Evolutionary conservation across 2,329 filamentous ascomycete species (phyloP), one percentile per base, ranked within the genome.

Genomic region (Coniochaeta sp.): DNA sequence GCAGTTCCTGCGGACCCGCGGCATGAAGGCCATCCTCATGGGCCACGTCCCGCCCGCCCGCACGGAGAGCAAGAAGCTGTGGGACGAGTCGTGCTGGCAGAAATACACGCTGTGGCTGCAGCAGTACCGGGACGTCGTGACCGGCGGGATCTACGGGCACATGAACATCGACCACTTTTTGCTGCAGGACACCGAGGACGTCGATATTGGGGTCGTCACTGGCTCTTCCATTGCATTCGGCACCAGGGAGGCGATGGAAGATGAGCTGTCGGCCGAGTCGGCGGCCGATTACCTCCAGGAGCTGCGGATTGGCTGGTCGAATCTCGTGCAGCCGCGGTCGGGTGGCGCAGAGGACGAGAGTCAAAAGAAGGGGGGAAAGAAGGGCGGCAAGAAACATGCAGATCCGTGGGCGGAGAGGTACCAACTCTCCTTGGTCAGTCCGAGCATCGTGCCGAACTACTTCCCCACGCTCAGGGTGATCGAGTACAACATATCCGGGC

Each of bases 111-210:
- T 98, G 4, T 98, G 93, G 91, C 77, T 93, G 68, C 84, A 86
- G 66, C 91, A 96, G 72, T 99, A 92, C 73, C 89, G 95, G 36
- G 95, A 99, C 72, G 88, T 99, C 40, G 81, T 99, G 22, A 81
- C 93, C 22, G 86, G 84, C 14, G 86, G 86, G 28, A 70, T 96
- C 6, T 99, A 89, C 69, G 95, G 93, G 1, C 95, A 99, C 72
- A 98, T 99, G 95, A 99, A 99, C 70, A 90, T 97, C 65, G 95
- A 99, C 68, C 95, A 99, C 73, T 99, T 99, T 74, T 83, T 98
- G 69, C 77, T 99, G 17, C 91, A 96, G 67, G 93, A 98, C 71
- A 90, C 87, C 60, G 81, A 89, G 44, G 84, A 96, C 0, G 81
- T 97, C 59, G 81, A 89, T 62, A 80, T 91, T 55, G 75, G 77